phyloP scores from a whole-genome alignment of 768 basidiomycete species.

The Rhodotorula taiwanensis region DNA sequence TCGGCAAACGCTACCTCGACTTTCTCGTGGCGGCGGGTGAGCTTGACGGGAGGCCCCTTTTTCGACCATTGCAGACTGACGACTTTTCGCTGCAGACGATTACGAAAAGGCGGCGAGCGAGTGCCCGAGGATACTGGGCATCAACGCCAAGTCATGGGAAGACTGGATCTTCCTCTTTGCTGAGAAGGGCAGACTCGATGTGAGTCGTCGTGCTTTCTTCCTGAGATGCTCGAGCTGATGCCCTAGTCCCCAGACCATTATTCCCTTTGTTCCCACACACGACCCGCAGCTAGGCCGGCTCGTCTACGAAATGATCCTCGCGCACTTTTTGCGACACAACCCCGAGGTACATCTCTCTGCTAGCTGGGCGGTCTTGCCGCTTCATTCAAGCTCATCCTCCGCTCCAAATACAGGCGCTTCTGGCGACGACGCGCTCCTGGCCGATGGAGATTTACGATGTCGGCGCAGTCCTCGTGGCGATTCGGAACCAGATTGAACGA shows the following conservation, averaged over 20 bases:
- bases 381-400: not conserved
- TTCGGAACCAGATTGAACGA: constrained; percentile 68
- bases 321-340: constrained; percentile 73
- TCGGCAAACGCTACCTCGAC: constrained; percentile 79
- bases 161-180: constrained; percentile 89
- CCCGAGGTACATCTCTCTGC: constrained; percentile 59
- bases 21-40: constrained; percentile 74
- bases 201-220: constrained; percentile 43
- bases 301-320: constrained; percentile 93
- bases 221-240: too few species aligned
- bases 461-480: constrained; percentile 76
- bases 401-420: constrained; percentile 56
- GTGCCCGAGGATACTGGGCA: constrained; percentile 76
- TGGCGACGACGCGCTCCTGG: constrained; percentile 78
- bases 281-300: constrained; percentile 70
- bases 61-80: not conserved
- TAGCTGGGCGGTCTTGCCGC: too few species aligned
- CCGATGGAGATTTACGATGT: constrained; percentile 85
- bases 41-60: too few species aligned
- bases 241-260: constrained; percentile 58
- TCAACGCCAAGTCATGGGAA: constrained; percentile 80
- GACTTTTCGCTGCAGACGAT: constrained; percentile 47
- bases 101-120: constrained; percentile 73
- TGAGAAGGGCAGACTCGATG: constrained; percentile 69
- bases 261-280: constrained; percentile 79